Evolutionary conservation across 2,329 filamentous ascomycete species (phyloP), one percentile per base, ranked within the genome.

Genomic region (Davidsoniella eucalypti): DNA sequence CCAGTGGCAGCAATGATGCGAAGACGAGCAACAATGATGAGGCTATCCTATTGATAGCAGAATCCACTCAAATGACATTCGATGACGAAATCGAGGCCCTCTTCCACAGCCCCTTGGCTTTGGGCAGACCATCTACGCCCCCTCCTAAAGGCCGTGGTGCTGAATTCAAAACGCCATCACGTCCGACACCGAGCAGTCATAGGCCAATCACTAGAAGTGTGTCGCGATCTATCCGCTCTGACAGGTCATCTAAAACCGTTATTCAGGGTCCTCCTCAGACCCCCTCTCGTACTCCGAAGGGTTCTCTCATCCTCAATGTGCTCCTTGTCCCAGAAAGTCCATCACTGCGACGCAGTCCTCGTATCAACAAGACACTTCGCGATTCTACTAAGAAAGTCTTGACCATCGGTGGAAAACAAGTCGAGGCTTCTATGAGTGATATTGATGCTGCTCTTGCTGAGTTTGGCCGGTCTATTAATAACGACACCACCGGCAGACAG

Each of bases 161-260:
- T 4, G 61, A 63, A 2, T 76, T 79, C 61, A 80, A 79, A 61
- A 82, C 79, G 2, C 77, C 78, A 1, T 76, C 76, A 1, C 73
- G 71, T n/a, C 69, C 68, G n/a, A 76, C 73, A 1, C 78, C 74
- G 2, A 78, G 63, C 55, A 33, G 29, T 12, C 76, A 77, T 58
- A 75, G 73, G 56, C 78, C 71, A 33, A 73, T 73, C 59, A 80
- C 75, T 56, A 69, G 75, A 58, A 78, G 75, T 60, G 71, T 78
- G 12, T 76, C 75, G 9, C 69, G 69, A 52, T 76, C 75, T 36
- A 67, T 76, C 52, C 69, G 71, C 44, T 72, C 72, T 3, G 63
- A 60, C 18, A 63, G 64, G 45, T 65, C 67, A 2, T 58, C 66
- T 16, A 60, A 63, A 38, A 75, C 73, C 4, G 72, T 70, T 49